Base-by-base conservation (phyloP, 257 asterid species). In the Plantago elongata region DNA sequence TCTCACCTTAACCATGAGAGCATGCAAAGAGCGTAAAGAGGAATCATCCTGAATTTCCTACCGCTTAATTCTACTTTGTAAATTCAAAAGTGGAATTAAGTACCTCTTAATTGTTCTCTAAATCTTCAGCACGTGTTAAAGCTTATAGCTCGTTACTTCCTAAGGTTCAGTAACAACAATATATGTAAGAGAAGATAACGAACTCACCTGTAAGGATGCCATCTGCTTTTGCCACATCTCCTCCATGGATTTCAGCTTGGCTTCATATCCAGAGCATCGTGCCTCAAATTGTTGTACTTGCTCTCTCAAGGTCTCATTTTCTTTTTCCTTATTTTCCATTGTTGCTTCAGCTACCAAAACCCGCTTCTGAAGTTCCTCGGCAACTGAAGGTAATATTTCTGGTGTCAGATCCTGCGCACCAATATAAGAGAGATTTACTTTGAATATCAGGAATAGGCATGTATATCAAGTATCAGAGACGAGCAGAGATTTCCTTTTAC, bases 221-320 rank as follows among this genome's bases (percentile, higher is more conserved):
- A 80, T 87, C 83, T 93, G 91, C 72, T 80, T 89, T 76, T 89
- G 96, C 96, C 97, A 89, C 69, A 79, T 81, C 56, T 83, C 92
- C 80, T 91, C 99, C 96, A 87, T 85, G 52, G 90, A 83, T 75
- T 78, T 84, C 89, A 84, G 87, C 83, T 80, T 89, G 78, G 72
- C 70, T 70, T 89, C 97, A 69, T 89, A 84, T 61, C 82, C 91
- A 13, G 75, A 54, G 87, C 89, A 79, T 17, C 84, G 87, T 5
- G 78, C 75, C 75, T 81, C 88, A 30, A 78, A 67, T 54, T 83
- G 85, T 51, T 80, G 74, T 27, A 75, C 80, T 73, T 89, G 95
- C 69, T 83, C 90, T 61, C 77, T 83, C 68, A 93, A 73, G 47
- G 75, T 80, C 51, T 67, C 69, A 74, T 89, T 93, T 74, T 89